These are phyloP conservation scores for Elsinoe arachidis DNA, from an alignment of 2,329 filamentous ascomycete genomes.

Conservation along the genomic window DNA sequence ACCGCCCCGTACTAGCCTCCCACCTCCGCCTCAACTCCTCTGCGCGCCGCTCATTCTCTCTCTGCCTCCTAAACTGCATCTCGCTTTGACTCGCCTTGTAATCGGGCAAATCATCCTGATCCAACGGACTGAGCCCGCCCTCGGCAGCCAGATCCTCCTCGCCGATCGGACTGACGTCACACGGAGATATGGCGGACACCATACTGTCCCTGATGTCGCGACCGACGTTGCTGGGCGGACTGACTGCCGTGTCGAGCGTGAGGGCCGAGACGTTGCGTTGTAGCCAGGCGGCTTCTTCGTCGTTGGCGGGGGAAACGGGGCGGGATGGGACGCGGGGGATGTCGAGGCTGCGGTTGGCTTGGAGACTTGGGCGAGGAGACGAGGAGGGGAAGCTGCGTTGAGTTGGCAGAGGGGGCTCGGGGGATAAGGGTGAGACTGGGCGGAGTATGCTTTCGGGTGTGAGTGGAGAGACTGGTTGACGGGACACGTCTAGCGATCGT, in stretches of 20 bases:
- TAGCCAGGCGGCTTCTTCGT: neutral
- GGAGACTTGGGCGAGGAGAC: neutral
- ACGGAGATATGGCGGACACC: neutral
- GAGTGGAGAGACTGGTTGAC: neutral
- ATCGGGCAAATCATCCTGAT: conserved; percentile 4
- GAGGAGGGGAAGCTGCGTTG: neutral
- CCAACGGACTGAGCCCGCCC: neutral
- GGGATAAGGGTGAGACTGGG: neutral
- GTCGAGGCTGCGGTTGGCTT: neutral
- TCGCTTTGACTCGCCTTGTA: conserved; percentile 10
- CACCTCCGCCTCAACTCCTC: conserved; percentile 5
- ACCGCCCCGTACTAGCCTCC: conserved; percentile 6
- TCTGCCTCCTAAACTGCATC: neutral
- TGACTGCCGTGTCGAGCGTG: conserved; percentile 6
- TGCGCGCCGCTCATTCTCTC: conserved; percentile 7
- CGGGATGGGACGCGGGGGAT: conserved; percentile 3
- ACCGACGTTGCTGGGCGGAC: neutral
- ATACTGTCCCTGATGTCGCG: neutral
- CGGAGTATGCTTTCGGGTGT: conserved; percentile 1
- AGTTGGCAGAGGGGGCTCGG: neutral
- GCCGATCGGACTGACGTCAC: conserved; percentile 12
- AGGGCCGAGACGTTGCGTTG: conserved; percentile 13
- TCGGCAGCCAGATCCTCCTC: conserved; percentile 1
- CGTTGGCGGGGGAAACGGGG: neutral
- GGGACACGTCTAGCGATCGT: neutral